Percentiles rank a stretch among this genome's conserved stretches.
These are phyloP conservation scores for Fusarium austroafricanum DNA, from an alignment of 2,329 filamentous ascomycete genomes.

Conservation along the genomic window DNA sequence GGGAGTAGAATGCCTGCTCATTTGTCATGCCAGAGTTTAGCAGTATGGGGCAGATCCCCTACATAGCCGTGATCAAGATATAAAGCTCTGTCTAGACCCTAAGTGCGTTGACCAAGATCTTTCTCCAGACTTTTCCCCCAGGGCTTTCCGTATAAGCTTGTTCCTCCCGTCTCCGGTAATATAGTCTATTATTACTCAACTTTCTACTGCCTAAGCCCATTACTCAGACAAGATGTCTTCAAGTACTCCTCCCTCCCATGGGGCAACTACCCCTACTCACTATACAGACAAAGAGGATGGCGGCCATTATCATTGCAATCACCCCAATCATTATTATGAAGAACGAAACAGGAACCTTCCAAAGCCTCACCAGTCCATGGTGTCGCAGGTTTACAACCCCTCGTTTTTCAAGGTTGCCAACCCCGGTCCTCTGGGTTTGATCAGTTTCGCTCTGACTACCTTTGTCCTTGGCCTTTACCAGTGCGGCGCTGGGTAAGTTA, in stretches of 20 bases:
- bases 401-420: conserved; percentile 63
- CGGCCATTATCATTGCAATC: conserved; percentile 24
- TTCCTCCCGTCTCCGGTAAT: background rate
- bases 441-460: conserved; percentile 74
- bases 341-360: conserved; percentile 8
- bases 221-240: conserved; percentile 35
- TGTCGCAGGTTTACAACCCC: conserved; percentile 52
- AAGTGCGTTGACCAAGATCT: conserved; percentile 7
- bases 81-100: conserved; percentile 24
- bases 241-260: conserved; percentile 35
- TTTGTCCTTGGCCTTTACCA: conserved; percentile 66
- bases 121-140: conserved; percentile 8
- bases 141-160: conserved; percentile 5
- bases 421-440: conserved; percentile 69
- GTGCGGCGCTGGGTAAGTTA: conserved; percentile 61
- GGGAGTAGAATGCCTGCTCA: conserved; percentile 18
- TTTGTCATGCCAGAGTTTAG: conserved; percentile 26
- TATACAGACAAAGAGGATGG: conserved; percentile 40
- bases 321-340: conserved; percentile 33
- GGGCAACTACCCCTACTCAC: conserved; percentile 43
- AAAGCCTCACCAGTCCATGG: conserved; percentile 50
- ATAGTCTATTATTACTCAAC: background rate
- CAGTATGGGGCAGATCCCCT: conserved; percentile 28
- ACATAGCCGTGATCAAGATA: conserved; percentile 14
- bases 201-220: background rate